Evolutionary conservation across 1,139 yeast species (phyloP), one percentile per base, ranked within the genome.

Genomic region (Tardiomyces digboiensis): DNA sequence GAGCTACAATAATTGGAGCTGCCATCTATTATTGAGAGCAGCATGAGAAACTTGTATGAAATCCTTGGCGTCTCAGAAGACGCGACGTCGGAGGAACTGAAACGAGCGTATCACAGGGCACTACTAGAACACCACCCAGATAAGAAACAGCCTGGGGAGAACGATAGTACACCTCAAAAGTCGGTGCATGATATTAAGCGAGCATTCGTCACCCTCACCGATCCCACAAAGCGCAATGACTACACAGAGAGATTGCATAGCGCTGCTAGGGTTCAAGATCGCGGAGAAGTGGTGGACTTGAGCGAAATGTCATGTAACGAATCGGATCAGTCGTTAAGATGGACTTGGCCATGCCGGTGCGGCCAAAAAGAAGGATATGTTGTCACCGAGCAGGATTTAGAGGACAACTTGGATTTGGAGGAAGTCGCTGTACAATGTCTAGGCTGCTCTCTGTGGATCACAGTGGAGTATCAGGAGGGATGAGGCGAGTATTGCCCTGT

Each of bases 401-500:
- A 75, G 2, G 63, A 64, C 13, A 82, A 80, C 14, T 66, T 64
- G 2, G 52, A 48, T 21, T 82, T 82, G 7, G 80, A 67, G 49
- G 84, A 82, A 50, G 72, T 88, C 2, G 70, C 83, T 7, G 78
- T 85, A 0, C 95, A 88, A 55, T 88, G 97, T 58, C 61, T 67
- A 12, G 80, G 85, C 36, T 88, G 97, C 58, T 83, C 94, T 59
- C 62, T 87, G 21, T 88, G 96, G 95, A 65, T 88, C 14, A 78
- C 78, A 44, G 88, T 88, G 1, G 73, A 71, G 49, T 84, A 82
- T 57, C 62, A 49, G 26, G 55, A 52, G 36, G 40, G 40, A 33
- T 19, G 44, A 20, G 38, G 12, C 36, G 10, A 12, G 16, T n/a
- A 8, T 8, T 13, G 29, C 8, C 12, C 29, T 23, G 13, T 13